Evolutionary conservation across 2,329 filamentous ascomycete species (phyloP).

Genomic region (Penicillium verrucosum): DNA sequence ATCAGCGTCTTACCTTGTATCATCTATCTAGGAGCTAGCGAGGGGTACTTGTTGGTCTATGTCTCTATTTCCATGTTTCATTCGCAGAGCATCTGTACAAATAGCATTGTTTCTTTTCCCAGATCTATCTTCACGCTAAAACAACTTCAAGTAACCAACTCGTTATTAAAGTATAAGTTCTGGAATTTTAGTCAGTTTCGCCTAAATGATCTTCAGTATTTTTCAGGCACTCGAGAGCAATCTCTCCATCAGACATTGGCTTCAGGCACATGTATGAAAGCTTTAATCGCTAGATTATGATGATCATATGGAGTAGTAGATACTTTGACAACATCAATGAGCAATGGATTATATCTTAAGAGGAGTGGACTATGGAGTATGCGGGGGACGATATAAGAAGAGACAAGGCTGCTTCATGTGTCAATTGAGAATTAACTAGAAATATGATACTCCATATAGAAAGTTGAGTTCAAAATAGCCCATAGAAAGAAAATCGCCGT

Average conservation of each 20-base stretch:
- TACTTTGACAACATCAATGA: not conserved
- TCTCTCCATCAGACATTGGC: not conserved
- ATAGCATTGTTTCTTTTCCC: slow-evolving; percentile 19
- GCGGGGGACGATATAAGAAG: not conserved
- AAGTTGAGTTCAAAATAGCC: not conserved
- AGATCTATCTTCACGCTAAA: not conserved
- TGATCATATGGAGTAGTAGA: not conserved
- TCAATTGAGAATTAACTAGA: not conserved
- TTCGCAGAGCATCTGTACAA: slow-evolving; percentile 22
- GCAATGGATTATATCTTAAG: not conserved
- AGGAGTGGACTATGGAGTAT: not conserved
- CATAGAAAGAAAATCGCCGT: not conserved
- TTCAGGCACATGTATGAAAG: not conserved
- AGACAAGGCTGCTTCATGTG: not conserved
- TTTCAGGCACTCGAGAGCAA: not conserved
- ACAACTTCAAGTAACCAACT: not conserved
- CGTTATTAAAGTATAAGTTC: not conserved
- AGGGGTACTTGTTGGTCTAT: slow-evolving; percentile 10
- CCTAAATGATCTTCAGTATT: not conserved
- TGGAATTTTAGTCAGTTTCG: not conserved
- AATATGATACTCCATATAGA: not conserved
- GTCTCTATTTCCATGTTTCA: slow-evolving; percentile 3
- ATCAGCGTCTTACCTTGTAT: slow-evolving; percentile 15
- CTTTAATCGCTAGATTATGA: not conserved
- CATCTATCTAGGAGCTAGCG: slow-evolving; percentile 9